Evolutionary conservation across 2,329 filamentous ascomycete species (phyloP), one percentile per base, ranked within the genome.

Genomic region (Talaromyces sp.): DNA sequence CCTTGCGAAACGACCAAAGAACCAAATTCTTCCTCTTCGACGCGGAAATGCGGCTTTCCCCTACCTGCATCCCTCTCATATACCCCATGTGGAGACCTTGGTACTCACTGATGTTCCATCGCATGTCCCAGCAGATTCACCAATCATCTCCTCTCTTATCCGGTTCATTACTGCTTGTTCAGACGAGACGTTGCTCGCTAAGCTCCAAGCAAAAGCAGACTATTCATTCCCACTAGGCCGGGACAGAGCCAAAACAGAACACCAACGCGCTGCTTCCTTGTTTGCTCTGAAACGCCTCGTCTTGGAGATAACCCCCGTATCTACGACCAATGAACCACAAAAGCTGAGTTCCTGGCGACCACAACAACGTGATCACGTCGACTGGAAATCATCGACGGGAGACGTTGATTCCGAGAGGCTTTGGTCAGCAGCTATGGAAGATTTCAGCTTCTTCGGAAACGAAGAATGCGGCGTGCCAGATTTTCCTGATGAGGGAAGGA

Each of bases 401-500:
- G 84, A 87, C 63, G 72, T 75, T 9, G 85, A 87, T 65, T 82
- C 80, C 4, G 84, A 86, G 67, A 78, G 79, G 3, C 76, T 87
- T 11, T 86, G 84, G 84, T 76, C 79, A 55, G 84, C 84, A 9
- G 83, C 84, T 3, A 75, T 79, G 59, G 76, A 81, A 56, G 85
- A 87, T 66, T 87, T 87, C 63, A 84, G 81, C 29, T 85, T 85
- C 70, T 87, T 87, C 61, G 79, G 76, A 0, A 82, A 84, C 43
- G 81, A 81, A 53, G 83, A 85, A 65, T 83, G 82, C 61, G 74
- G 80, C 11, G 74, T 82, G 14, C 61, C 61, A 14, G 61, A 62
- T 31, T 43, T 54, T 7, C 80, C 80, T 14, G 73, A 74, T 26
- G 70, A 74, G 57, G 79, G 81, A 32, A 73, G 74, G 6, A 74